A percentile compares a stretch with the other conserved stretches of the same genome.
Conservation (phyloP, 257 asterid genomes). For the Solanum peruvianum region DNA sequence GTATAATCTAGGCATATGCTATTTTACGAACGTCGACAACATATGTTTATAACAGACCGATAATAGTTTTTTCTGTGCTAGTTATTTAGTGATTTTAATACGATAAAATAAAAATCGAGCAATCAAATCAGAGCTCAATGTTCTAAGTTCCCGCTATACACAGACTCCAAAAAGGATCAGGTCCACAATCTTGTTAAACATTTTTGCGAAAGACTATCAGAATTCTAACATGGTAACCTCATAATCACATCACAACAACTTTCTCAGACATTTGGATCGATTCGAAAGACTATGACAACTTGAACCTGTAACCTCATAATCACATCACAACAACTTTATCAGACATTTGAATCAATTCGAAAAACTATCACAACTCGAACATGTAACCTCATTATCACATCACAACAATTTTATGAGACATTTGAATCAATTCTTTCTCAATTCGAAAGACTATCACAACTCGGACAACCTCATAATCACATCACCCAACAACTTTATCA, state of each 20-base stretch:
- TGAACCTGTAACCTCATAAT: too few relatives aligned
- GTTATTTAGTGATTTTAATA: neutral
- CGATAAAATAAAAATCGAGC: neutral
- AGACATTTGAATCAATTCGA: neutral
- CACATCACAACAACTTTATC: too few relatives aligned
- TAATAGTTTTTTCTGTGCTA: neutral
- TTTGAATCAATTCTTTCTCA: too few relatives aligned
- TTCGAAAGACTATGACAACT: too few relatives aligned
- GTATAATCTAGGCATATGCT: neutral
- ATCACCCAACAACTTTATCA: too few relatives aligned
- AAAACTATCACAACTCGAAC: neutral
- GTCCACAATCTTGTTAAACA: neutral
- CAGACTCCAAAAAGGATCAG: neutral
- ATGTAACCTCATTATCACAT: neutral
- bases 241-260: neutral
- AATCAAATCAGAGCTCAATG: neutral
- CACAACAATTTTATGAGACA: too few relatives aligned
- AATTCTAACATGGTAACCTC: neutral
- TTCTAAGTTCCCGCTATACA: neutral
- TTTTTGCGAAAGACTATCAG: neutral
- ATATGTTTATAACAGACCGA: neutral
- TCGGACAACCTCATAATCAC: too few relatives aligned
- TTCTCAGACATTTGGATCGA: too few relatives aligned
- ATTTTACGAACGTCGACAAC: neutral
- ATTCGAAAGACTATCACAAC: too few relatives aligned